Percentiles rank a stretch among this genome's conserved stretches.
These are phyloP conservation scores for Mallotus nudiflorus DNA, from an alignment of 345 rosid species.

Conservation along the genomic window DNA sequence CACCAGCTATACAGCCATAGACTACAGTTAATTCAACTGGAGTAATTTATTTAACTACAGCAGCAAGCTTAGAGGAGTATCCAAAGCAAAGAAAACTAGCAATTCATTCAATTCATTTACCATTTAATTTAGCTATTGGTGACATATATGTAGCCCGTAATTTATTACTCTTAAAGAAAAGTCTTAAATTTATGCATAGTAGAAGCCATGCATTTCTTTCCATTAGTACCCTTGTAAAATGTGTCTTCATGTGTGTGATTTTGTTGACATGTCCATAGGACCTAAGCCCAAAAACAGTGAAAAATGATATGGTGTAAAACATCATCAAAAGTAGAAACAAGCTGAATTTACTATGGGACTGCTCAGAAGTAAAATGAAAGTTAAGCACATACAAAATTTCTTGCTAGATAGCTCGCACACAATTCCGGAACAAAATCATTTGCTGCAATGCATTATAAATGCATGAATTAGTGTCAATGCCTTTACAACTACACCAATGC, in stretches of 20 bases:
- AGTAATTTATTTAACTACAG: background rate
- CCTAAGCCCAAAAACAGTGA: background rate
- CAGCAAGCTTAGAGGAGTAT: background rate
- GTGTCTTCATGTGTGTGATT: background rate
- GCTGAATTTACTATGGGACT: slow-evolving; percentile 1
- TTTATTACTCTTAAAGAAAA: no score
- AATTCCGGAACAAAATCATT: slow-evolving; percentile 52
- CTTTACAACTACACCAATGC: slow-evolving; percentile 10
- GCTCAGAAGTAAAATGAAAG: slow-evolving; percentile 26
- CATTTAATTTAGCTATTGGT: background rate
- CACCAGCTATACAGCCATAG: background rate
- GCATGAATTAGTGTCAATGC: slow-evolving; percentile 29
- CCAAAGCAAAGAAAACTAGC: background rate
- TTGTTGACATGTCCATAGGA: background rate
- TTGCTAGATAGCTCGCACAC: slow-evolving; percentile 66
- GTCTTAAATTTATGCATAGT: background rate
- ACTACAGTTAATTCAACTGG: background rate
- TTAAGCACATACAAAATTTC: slow-evolving; percentile 61
- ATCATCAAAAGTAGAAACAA: background rate
- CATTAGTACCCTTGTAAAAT: background rate
- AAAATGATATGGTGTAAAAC: background rate
- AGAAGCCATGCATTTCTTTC: slow-evolving; percentile 2
- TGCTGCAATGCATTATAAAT: slow-evolving; percentile 52
- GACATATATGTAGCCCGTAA: slow-evolving; percentile 1
- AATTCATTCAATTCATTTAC: background rate